phyloP scores from a whole-genome alignment of 768 basidiomycete genomes.

The Zangia roseola region DNA sequence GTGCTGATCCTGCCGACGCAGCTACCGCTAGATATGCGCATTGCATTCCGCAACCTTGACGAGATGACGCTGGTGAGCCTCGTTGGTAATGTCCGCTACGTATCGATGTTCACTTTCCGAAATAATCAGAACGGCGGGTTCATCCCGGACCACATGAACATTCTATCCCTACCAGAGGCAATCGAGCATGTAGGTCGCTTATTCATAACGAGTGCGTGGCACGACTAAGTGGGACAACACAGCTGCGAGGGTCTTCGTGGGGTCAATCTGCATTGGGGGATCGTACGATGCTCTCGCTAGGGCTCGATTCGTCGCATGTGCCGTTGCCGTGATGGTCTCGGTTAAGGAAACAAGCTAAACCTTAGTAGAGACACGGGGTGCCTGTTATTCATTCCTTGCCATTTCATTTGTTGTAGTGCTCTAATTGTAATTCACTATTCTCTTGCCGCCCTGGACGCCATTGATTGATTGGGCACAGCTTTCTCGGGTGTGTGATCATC shows the following conservation, averaged over 20 bases:
- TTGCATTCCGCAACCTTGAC: conserved; percentile 68
- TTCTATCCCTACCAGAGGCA: conserved; percentile 58
- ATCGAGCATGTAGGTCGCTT: conserved; percentile 49
- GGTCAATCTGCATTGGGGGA: conserved; percentile 45
- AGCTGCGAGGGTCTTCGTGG: conserved; percentile 61
- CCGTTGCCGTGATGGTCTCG: conserved; percentile 11
- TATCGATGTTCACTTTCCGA: background rate
- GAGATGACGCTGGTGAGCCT: conserved; percentile 55
- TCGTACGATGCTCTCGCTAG: conserved; percentile 56
- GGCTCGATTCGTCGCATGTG: conserved; percentile 38
- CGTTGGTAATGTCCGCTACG: background rate
- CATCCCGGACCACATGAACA: conserved; percentile 76
- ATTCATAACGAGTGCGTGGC: background rate
- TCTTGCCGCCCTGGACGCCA: background rate
- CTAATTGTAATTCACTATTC: background rate
- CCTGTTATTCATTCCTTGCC: no score
- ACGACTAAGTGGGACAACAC: conserved; percentile 6
- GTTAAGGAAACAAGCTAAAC: background rate
- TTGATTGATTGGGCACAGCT: background rate
- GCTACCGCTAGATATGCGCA: conserved; percentile 66
- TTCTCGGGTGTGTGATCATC: background rate
- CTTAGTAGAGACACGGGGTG: background rate
- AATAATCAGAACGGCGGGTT: conserved; percentile 46
- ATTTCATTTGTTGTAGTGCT: background rate
- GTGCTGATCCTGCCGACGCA: conserved; percentile 71